Percentiles rank a stretch among this genome's conserved stretches.
These are phyloP conservation scores for Haematococcus lacustris DNA, from an alignment of 139 green algal species.

Conservation along the genomic window DNA sequence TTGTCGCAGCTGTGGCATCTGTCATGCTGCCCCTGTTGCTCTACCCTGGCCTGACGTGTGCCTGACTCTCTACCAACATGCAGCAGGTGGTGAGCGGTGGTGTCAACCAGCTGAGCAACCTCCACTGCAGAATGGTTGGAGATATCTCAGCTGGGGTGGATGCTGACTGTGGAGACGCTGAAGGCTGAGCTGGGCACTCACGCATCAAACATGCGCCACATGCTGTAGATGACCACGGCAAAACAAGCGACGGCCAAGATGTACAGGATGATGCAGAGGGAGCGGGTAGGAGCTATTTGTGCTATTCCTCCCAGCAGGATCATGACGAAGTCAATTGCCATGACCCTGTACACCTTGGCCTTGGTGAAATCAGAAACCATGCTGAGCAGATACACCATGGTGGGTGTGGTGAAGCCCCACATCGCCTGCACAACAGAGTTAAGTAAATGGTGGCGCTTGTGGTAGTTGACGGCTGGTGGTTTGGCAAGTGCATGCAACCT, in stretches of 20 bases:
- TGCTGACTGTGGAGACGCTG: neutral
- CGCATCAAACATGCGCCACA: conserved; percentile 31
- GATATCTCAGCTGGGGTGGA: neutral
- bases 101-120: neutral
- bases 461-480: neutral
- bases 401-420: conserved; percentile 34
- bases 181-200: conserved; percentile 8
- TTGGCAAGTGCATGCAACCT: conserved; percentile 1
- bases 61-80: no score
- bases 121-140: no score
- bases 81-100: no score
- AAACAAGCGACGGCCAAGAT: neutral
- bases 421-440: conserved; percentile 14
- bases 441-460: no score
- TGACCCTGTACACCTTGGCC: conserved; percentile 14
- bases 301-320: neutral
- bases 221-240: conserved; percentile 12
- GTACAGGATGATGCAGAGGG: neutral
- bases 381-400: conserved; percentile 44
- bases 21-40: neutral
- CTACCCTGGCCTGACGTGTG: neutral
- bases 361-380: conserved; percentile 36
- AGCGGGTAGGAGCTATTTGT: neutral
- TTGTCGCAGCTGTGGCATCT: neutral
- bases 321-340: conserved; percentile 18